These are phyloP conservation scores for Penicillium brasilianum DNA, from an alignment of 2,329 filamentous ascomycete genomes.

Conservation along the genomic window DNA sequence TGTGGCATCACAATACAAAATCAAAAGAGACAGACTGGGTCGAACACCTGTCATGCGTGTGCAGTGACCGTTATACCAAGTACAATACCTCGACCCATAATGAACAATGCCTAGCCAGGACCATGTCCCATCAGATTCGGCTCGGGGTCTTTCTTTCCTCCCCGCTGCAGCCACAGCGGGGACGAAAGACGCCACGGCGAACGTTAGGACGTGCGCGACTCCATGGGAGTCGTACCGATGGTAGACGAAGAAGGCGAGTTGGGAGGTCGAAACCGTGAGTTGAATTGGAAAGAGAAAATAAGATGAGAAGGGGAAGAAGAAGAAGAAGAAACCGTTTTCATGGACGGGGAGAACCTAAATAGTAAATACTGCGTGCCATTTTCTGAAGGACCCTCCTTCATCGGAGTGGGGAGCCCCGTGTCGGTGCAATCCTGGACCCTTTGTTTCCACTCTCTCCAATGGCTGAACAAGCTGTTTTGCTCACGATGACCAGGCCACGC, in stretches of 20 bases:
- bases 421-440: background rate
- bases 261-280: background rate
- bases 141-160: slow-evolving; percentile 13
- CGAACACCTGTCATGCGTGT: slow-evolving; percentile 53
- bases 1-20: slow-evolving; percentile 8
- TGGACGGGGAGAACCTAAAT: slow-evolving; percentile 28
- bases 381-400: background rate
- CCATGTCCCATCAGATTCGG: background rate
- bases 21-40: slow-evolving; percentile 16
- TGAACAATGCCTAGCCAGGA: slow-evolving; percentile 35
- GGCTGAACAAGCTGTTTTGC: background rate
- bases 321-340: background rate
- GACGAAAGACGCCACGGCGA: slow-evolving; percentile 5
- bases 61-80: slow-evolving; percentile 46
- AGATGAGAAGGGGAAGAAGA: slow-evolving; percentile 14
- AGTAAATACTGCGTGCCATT: no score
- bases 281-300: background rate
- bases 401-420: slow-evolving; percentile 17
- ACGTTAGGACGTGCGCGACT: slow-evolving; percentile 35
- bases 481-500: slow-evolving; percentile 20
- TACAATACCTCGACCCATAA: slow-evolving; percentile 51
- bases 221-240: slow-evolving; percentile 41
- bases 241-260: slow-evolving; percentile 12
- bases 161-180: background rate
- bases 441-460: background rate